Conservation (phyloP, 2,329 filamentous ascomycete genomes). For the Talaromyces rugulosus region DNA sequence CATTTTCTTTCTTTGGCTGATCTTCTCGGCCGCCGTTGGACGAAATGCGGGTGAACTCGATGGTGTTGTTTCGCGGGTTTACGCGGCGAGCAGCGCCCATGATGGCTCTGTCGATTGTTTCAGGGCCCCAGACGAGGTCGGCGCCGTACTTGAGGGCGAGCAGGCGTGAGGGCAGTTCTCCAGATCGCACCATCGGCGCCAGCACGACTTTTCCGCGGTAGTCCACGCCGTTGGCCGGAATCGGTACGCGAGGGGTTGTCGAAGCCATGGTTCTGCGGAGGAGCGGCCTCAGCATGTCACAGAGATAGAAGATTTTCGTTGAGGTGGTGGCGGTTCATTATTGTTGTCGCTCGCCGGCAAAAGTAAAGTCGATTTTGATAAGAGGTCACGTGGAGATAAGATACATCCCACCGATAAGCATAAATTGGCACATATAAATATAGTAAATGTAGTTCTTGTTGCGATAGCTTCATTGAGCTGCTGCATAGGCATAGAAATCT, state of each 20-base stretch:
- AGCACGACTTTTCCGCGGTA: conserved; percentile 92
- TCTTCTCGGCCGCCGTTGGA: conserved; percentile 57
- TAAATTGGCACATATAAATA: too few species aligned
- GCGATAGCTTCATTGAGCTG: too few species aligned
- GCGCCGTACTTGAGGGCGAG: conserved; percentile 91
- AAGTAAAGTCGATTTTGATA: not conserved
- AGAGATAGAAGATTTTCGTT: not conserved
- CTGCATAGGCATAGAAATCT: too few species aligned
- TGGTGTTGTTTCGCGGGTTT: conserved; percentile 70
- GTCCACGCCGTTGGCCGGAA: conserved; percentile 83
- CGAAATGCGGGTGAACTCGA: conserved; percentile 78
- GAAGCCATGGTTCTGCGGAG: conserved; percentile 53
- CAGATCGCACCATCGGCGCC: conserved; percentile 97
- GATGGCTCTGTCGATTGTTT: conserved; percentile 88
- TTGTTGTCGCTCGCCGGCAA: not conserved
- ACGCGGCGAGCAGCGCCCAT: conserved; percentile 77
- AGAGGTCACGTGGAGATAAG: conserved; percentile 19
- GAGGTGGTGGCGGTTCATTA: not conserved
- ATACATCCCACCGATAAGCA: too few species aligned
- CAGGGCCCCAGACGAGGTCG: conserved; percentile 95
- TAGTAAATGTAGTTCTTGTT: too few species aligned
- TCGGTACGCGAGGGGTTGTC: conserved; percentile 64
- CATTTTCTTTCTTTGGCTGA: conserved; percentile 48
- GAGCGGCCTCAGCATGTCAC: conserved; percentile 37
- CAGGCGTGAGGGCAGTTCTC: conserved; percentile 85